A percentile compares a stretch with the other conserved stretches of the same genome.
Evolutionary conservation across 148 eudicot genomes (phyloP).

Genomic region (Mesembryanthemum crystallinum): DNA sequence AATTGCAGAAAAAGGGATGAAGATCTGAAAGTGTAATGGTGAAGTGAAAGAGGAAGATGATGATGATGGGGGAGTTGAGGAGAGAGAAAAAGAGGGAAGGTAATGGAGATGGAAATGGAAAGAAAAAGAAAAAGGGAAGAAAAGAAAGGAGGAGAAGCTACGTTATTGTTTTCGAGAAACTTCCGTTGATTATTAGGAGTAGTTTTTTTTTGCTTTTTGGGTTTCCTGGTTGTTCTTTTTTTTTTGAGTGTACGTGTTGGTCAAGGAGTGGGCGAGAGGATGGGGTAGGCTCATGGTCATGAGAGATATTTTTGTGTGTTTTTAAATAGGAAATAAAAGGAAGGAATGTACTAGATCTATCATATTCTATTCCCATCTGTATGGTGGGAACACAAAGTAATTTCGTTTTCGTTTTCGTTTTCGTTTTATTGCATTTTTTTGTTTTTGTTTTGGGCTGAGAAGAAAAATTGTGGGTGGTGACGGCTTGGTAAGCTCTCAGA

Average conservation of each 20-base stretch:
- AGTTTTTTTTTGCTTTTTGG: not conserved
- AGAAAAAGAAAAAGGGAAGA: slow-evolving; percentile 1
- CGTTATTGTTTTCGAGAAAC: slow-evolving; percentile 51
- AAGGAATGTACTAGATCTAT: slow-evolving; percentile 8
- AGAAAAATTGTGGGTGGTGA: no score
- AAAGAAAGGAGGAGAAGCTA: slow-evolving; percentile 47
- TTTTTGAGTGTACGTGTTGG: slow-evolving; percentile 29
- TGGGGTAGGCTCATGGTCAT: slow-evolving; percentile 9
- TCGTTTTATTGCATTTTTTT: no score
- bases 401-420: no score
- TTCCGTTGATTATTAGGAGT: slow-evolving; percentile 33
- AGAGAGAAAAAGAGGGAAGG: not conserved
- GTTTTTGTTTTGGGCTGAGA: no score
- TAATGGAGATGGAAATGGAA: not conserved
- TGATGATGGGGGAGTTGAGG: not conserved
- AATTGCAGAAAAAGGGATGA: not conserved
- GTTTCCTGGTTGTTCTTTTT: slow-evolving; percentile 18
- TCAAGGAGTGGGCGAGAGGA: slow-evolving; percentile 8
- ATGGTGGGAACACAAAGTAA: no score
- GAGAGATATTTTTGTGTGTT: not conserved
- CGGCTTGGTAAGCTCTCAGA: no score
- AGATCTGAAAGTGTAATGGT: slow-evolving; percentile 14
- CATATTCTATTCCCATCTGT: not conserved
- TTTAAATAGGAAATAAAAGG: not conserved
- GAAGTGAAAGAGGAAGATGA: not conserved